Percentiles rank a stretch among this genome's conserved stretches.
Evolutionary conservation across 2,329 filamentous ascomycete genomes (phyloP).

Genomic region (Aspergillus sclerotialis): DNA sequence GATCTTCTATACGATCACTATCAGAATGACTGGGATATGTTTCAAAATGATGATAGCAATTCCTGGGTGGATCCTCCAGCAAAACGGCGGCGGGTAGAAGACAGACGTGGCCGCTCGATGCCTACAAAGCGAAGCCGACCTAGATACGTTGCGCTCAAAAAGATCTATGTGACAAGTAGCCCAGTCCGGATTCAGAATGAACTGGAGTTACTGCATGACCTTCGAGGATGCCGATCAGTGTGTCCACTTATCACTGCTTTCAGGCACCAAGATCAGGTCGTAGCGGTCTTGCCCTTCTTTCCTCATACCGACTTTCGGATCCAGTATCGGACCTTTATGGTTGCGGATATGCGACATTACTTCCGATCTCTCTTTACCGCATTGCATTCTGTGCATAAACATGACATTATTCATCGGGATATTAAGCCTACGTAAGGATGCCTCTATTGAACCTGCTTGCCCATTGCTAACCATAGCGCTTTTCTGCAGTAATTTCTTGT

Average conservation of each 20-base stretch:
- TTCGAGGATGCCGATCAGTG: slow-evolving; percentile 74
- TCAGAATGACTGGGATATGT: slow-evolving; percentile 78
- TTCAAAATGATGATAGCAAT: slow-evolving; percentile 53
- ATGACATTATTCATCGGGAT: slow-evolving; percentile 83
- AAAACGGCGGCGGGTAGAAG: slow-evolving; percentile 45
- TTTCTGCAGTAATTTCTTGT: slow-evolving; percentile 67
- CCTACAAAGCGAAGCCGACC: slow-evolving; percentile 43
- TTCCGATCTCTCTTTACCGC: slow-evolving; percentile 83
- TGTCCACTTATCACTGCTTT: slow-evolving; percentile 98
- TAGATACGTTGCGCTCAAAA: slow-evolving; percentile 93
- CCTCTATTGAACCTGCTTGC: not conserved
- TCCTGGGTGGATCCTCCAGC: slow-evolving; percentile 64
- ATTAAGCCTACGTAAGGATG: slow-evolving; percentile 74
- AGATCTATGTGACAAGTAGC: slow-evolving; percentile 98
- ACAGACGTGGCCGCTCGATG: slow-evolving; percentile 25
- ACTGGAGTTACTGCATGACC: slow-evolving; percentile 82
- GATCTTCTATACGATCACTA: slow-evolving; percentile 79
- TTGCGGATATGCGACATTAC: slow-evolving; percentile 82
- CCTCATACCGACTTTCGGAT: slow-evolving; percentile 84
- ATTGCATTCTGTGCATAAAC: slow-evolving; percentile 71
- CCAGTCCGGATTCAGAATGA: slow-evolving; percentile 92
- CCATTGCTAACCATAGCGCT: not conserved
- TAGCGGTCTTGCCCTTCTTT: slow-evolving; percentile 92
- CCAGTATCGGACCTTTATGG: slow-evolving; percentile 86
- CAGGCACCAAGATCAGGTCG: slow-evolving; percentile 84